Base-by-base conservation (phyloP, 495 filamentous ascomycete genomes). In the Xylaria curta region DNA sequence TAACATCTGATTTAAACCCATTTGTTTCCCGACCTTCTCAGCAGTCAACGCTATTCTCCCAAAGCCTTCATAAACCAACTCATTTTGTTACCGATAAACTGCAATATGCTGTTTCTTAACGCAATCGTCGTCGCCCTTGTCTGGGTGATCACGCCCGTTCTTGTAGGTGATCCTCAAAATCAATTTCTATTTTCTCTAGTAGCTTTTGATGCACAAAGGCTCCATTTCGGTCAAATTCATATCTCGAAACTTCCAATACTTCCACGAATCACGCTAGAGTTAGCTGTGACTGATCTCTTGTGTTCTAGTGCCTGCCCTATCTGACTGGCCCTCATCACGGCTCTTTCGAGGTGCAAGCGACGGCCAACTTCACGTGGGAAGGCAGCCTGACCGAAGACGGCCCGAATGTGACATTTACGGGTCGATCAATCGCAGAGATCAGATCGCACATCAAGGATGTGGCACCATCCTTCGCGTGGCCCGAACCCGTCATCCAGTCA, bases 371-470 rank as follows among this genome's bases (percentile, higher is more conserved):
- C 42, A 65, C 33, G 15, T 65, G 62, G 33, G 42, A 65, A 33
- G 62, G 62, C 64, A 36, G 19, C 47, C 36, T 38, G 28, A 40
- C 64, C 17, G 47, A 66, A 53, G 64, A 53, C 47, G 46, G 64
- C 26, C 64, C 64, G 64, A 66, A n/a, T 66, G 33, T 66, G 28
- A 66, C 17, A 24, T 10, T 40, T 5, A 53, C 47, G 0, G 64
- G 40, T 65, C 9, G 28, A 21, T 66, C 64, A 31, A 51, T 66
- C 19, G 44, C 64, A 21, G 64, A 66, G 24, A 28, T 51, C 46
- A 66, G 26, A n/a, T 36, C 46, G 28, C 46, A 53, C 36, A 53
- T 53, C 9, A 49, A 36, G 15, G 19, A 1, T 5, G 33, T 24
- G 2, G 64, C 46, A 66, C 64, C 31, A 2, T 6, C 2, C 8